phyloP scores from a whole-genome alignment of 129 eudicot genomes.

The Flaveria linearis region DNA sequence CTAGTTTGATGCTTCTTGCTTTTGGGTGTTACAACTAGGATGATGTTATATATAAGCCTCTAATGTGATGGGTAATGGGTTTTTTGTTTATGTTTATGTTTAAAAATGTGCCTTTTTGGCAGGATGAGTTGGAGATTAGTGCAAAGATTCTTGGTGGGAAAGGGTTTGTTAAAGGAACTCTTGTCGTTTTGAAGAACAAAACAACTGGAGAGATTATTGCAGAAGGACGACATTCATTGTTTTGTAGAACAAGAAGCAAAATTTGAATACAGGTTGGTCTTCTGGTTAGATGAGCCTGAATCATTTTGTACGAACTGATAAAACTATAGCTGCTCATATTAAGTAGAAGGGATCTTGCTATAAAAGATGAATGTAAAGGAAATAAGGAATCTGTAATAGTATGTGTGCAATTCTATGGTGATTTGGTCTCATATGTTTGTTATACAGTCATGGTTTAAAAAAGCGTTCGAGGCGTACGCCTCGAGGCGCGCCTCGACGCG shows the following conservation, averaged over 20 bases:
- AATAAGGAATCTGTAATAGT: no score
- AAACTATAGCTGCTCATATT: background rate
- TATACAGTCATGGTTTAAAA: no score
- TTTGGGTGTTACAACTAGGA: background rate
- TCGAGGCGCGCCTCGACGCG: no score
- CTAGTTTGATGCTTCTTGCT: background rate
- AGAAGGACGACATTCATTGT: constrained; percentile 39
- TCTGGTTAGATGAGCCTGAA: background rate
- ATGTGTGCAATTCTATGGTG: background rate
- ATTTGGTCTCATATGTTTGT: background rate
- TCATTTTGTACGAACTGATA: background rate
- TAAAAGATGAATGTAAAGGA: no score
- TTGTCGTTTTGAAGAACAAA: constrained; percentile 35
- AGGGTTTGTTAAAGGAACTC: constrained; percentile 35
- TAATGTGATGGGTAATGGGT: background rate
- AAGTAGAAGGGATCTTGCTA: no score
- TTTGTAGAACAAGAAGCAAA: constrained; percentile 28
- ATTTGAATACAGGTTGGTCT: constrained; percentile 9
- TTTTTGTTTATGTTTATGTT: constrained; percentile 6
- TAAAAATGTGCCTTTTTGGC: constrained; percentile 13
- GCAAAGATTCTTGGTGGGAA: constrained; percentile 29
- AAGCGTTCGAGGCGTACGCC: no score
- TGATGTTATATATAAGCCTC: background rate
- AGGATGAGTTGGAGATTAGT: constrained; percentile 40
- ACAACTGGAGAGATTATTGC: constrained; percentile 35